A percentile compares a stretch with the other conserved stretches of the same genome.
These are phyloP conservation scores for Neoascochyta sp. DNA, from an alignment of 2,329 filamentous ascomycete species.

Conservation along the genomic window DNA sequence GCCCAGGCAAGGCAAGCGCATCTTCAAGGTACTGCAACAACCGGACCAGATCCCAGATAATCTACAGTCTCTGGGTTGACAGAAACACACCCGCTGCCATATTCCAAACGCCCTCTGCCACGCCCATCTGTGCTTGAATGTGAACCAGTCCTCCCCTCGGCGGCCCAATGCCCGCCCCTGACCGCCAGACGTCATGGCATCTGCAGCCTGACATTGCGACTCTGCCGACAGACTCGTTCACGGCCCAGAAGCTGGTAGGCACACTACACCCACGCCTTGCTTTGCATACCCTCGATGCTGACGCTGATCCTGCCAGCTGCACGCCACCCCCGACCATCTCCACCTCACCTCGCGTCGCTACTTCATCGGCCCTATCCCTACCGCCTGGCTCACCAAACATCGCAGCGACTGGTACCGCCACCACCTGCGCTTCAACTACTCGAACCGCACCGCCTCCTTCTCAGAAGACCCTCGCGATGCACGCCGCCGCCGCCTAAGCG, in stretches of 20 bases:
- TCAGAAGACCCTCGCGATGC: slow-evolving; percentile 46
- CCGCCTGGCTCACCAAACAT: slow-evolving; percentile 62
- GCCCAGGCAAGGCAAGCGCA: too few relatives aligned
- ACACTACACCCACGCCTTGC: too few relatives aligned
- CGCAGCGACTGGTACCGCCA: slow-evolving; percentile 61
- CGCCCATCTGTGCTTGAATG: too few relatives aligned
- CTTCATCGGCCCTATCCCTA: slow-evolving; percentile 64
- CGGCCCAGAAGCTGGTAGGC: slow-evolving; percentile 53
- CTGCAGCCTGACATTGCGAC: slow-evolving; percentile 28
- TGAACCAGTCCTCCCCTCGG: too few relatives aligned
- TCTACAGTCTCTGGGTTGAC: too few relatives aligned
- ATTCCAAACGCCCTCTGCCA: too few relatives aligned
- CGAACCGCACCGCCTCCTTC: slow-evolving; percentile 49
- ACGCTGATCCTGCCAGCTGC: slow-evolving; percentile 45
- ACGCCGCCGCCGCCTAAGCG: slow-evolving; percentile 43
- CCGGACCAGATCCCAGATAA: too few relatives aligned
- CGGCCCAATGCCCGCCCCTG: slow-evolving; percentile 27
- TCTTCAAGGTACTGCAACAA: too few relatives aligned
- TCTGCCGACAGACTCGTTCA: slow-evolving; percentile 51
- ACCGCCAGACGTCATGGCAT: slow-evolving; percentile 31
- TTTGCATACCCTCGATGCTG: too few relatives aligned
- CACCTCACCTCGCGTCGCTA: slow-evolving; percentile 59
- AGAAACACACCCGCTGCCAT: too few relatives aligned
- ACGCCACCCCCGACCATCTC: slow-evolving; percentile 59
- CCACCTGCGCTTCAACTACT: slow-evolving; percentile 45